These are phyloP conservation scores for Mycena maculata DNA, from an alignment of 768 basidiomycete species.

Conservation along the genomic window DNA sequence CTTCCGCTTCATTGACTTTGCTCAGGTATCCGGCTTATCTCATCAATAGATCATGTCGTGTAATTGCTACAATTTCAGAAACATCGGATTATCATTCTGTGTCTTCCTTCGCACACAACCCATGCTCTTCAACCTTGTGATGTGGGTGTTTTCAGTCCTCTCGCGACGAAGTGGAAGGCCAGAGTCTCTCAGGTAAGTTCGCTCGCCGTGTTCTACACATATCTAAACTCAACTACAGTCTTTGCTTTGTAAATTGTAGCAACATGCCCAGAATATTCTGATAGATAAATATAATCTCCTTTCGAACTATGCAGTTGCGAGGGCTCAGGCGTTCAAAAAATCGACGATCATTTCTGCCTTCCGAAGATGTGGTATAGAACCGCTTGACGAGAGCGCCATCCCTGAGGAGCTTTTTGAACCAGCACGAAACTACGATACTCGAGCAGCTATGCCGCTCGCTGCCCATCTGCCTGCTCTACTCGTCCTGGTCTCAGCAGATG, in stretches of 20 bases:
- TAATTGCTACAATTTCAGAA: constrained; percentile 22
- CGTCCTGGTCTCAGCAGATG: not conserved
- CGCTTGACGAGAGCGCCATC: constrained; percentile 30
- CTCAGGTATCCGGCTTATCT: not conserved
- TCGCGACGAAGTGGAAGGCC: constrained; percentile 39
- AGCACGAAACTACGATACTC: constrained; percentile 7
- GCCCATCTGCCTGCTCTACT: constrained; percentile 12
- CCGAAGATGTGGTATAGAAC: constrained; percentile 33
- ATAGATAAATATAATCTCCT: constrained; percentile 35
- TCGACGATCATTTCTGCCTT: constrained; percentile 33
- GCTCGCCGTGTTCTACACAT: not conserved
- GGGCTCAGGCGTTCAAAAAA: constrained; percentile 22
- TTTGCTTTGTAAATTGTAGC: not conserved
- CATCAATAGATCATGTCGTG: not conserved
- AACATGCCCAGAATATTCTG: not conserved
- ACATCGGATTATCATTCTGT: constrained; percentile 45
- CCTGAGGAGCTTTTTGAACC: constrained; percentile 16
- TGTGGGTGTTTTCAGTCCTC: constrained; percentile 50
- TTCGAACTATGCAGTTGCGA: constrained; percentile 22
- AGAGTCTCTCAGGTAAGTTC: not conserved
- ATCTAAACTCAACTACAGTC: not conserved
- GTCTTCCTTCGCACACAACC: no score
- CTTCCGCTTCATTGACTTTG: constrained; percentile 33
- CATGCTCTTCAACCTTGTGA: no score
- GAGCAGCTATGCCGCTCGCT: constrained; percentile 11